Evolutionary conservation across 2,329 filamentous ascomycete species (phyloP).

Genomic region (Harringtonia lauricola): DNA sequence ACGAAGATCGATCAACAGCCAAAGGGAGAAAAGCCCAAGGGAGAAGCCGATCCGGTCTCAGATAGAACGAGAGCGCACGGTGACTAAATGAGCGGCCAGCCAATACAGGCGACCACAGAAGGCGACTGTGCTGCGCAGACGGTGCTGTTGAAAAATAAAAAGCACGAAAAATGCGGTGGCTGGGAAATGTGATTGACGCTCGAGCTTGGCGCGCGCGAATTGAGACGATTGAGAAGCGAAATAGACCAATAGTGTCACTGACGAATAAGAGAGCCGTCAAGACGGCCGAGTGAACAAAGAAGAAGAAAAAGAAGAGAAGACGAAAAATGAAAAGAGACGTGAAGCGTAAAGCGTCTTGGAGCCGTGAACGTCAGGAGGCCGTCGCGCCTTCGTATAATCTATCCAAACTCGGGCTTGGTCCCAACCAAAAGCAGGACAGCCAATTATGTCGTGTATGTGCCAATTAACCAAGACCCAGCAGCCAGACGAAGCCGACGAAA

Average conservation of each 20-base stretch:
- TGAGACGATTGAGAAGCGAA: too few relatives aligned
- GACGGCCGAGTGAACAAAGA: neutral
- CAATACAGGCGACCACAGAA: neutral
- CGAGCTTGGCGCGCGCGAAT: too few relatives aligned
- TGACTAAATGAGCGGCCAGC: neutral
- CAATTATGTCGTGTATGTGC: neutral
- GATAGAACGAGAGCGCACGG: neutral
- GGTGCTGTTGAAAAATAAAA: neutral
- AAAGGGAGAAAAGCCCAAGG: neutral
- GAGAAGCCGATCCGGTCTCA: too few relatives aligned
- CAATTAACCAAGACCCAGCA: neutral
- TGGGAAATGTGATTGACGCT: too few relatives aligned
- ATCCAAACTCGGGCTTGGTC: neutral
- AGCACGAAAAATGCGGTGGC: constrained; percentile 13
- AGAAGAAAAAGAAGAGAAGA: neutral
- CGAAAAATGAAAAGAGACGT: neutral
- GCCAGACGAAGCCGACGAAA: neutral
- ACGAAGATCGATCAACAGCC: too few relatives aligned
- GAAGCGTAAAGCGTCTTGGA: neutral
- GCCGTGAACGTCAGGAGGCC: neutral
- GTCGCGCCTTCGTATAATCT: constrained; percentile 2
- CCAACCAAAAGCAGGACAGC: neutral
- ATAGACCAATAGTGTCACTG: neutral
- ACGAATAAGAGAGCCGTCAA: neutral
- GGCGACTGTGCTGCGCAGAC: neutral